phyloP scores from a whole-genome alignment of 2,329 filamentous ascomycete species.

The Aureobasidium pullulans region DNA sequence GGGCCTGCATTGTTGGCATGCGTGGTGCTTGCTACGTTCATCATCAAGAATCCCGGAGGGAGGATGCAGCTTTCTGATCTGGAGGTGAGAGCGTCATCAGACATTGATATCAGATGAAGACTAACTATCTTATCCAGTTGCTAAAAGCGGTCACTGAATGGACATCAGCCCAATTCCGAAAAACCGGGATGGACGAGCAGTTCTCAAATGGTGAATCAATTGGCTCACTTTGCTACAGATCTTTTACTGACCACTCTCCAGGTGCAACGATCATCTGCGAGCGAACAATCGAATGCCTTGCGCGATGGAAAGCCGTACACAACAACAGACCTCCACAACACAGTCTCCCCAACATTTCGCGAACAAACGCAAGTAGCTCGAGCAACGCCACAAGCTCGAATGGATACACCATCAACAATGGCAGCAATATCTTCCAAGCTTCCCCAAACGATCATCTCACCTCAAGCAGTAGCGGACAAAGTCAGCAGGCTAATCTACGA shows the following conservation, averaged over 20 bases:
- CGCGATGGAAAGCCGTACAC: not conserved
- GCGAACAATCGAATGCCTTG: not conserved
- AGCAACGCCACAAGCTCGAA: not conserved
- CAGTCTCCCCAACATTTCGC: not conserved
- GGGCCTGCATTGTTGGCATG: not conserved
- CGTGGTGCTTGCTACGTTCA: constrained; percentile 5
- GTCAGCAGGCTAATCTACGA: not conserved
- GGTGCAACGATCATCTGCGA: not conserved
- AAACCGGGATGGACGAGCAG: constrained; percentile 5
- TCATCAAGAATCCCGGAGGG: constrained; percentile 3
- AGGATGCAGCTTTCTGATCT: constrained; percentile 10
- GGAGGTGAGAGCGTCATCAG: not conserved
- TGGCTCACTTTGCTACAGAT: not conserved
- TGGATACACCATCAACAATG: not conserved
- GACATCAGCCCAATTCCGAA: not conserved
- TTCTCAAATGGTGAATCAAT: not conserved
- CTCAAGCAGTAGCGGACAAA: constrained; percentile 7
- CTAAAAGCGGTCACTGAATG: constrained; percentile 1
- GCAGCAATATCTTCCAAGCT: not conserved
- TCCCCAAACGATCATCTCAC: not conserved
- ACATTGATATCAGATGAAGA: not conserved
- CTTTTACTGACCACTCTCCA: not conserved
- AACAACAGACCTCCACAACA: not conserved
- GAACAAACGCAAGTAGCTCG: not conserved
- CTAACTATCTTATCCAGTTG: not conserved